A percentile compares a stretch with the other conserved stretches of the same genome.
phyloP scores from a whole-genome alignment of 78 protist species.

The Chrysochromulina tobinii region DNA sequence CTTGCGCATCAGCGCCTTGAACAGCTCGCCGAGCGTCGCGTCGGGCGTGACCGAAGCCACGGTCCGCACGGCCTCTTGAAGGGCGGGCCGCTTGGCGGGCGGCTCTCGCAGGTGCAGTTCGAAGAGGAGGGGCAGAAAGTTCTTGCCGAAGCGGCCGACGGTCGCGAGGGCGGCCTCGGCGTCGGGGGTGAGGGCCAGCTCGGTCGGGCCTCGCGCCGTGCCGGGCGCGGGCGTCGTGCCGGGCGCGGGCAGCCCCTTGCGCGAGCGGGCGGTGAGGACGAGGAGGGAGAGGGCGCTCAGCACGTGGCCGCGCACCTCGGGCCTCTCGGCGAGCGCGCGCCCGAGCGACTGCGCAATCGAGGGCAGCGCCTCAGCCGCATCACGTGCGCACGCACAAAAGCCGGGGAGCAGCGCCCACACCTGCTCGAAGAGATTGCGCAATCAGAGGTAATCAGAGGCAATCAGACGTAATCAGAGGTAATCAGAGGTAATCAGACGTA shows the following conservation, averaged over 20 bases:
- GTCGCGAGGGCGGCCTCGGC: not conserved
- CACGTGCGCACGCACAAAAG: not conserved
- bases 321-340: not conserved
- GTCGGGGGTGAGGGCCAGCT: not conserved
- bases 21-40: not conserved
- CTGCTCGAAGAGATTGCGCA: not conserved
- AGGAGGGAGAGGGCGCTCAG: not conserved
- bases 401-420: constrained; percentile 9
- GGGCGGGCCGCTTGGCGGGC: not conserved
- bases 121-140: not conserved
- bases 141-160: not conserved
- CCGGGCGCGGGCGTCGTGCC: not conserved
- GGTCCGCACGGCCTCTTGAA: not conserved
- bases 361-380: not conserved
- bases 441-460: too few species aligned
- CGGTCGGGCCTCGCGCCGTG: not conserved
- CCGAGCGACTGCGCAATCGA: not conserved
- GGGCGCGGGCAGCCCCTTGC: not conserved
- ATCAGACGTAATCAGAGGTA: too few species aligned
- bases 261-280: not conserved
- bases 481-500: too few species aligned
- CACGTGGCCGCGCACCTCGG: not conserved
- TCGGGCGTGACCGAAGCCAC: not conserved
- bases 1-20: not conserved
- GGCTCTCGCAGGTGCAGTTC: not conserved